Evolutionary conservation across 2,329 filamentous ascomycete genomes (phyloP), one percentile per base, ranked within the genome.

Genomic region (Pezicula rhizophila): DNA sequence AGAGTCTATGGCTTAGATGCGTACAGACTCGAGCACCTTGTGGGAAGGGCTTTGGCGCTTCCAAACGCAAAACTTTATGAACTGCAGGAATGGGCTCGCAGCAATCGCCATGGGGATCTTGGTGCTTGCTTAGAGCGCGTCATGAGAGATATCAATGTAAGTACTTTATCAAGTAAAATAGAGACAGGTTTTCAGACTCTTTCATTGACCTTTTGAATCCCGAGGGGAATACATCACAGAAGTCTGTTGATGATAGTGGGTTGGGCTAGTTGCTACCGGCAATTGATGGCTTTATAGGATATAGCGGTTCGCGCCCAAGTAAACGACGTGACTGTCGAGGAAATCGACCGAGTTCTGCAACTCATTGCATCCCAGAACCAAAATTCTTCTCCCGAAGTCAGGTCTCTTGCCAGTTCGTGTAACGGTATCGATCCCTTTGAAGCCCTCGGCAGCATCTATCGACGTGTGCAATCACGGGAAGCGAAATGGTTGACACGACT

Each of bases 401-500:
- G 77, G 41, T 62, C 66, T 18, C 12, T 57, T 42, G 56, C 56
- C 11, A 37, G 45, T 10, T 45, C 37, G 3, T 18, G 31, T 40
- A 31, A 20, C 10, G 20, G 34, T 17, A 17, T 42, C 12, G 52
- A 51, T 33, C 51, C 47, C 31, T 65, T 72, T 18, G 66, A 69
- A 4, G 64, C 74, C 3, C 64, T 92, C 1, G 71, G 72, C 17
- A 62, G 64, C 0, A 61, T 91, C 1, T 87, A 86, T 58, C 70
- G 68, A 26, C 76, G 79, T 7, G 62, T 89, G 8, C 72, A 73
- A 41, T 79, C 87, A 3, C 72, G 73, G 39, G 87, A 95, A 61
- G 85, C 84, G 4, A 96, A 96, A 68, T 96, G 91, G 91, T 74
- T 96, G 10, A 87, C 87, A 0, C 78, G 91, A 3, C 71, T 96